Evolutionary conservation across 345 rosid species (phyloP), one percentile per base, ranked within the genome.

Genomic region (Turnera subulata): DNA sequence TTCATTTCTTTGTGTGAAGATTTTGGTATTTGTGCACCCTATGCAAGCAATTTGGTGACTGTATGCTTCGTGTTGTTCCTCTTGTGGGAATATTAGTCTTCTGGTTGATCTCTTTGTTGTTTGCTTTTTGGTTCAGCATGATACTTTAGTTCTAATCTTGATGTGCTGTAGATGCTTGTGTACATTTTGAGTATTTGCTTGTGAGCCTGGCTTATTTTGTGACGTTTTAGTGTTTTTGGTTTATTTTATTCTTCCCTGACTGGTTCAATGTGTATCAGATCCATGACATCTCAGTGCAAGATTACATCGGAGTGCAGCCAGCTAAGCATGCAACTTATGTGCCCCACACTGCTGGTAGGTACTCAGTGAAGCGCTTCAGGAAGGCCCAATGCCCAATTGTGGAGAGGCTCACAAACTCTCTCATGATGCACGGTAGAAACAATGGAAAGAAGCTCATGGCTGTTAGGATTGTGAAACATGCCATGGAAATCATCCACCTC

Each of bases 371-470:
- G 61, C 46, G 60, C 6, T 63, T 46, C 54, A 63, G 60, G 67
- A 63, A 63, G 54, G 67, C 67, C 3, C 67, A 63, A n/a, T 46
- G 46, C 60, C 61, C 61, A 19, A 54, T 63, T 46, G 60, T 63
- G 21, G 67, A 63, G 60, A 63, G 54, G 39, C 59, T 63, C 14
- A 46, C 60, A 19, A 63, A 55, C 60, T 55, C 67, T 16, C 53
- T 63, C 23, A 63, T 63, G 67, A 63, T 63, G 61, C 67, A 46
- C 13, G 67, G 67, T 7, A 45, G 59, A 21, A 54, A 63, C 54
- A 63, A 63, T 46, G 67, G 60, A 6, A 63, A 63, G 38, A 63
- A 63, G 46, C 17, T 63, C 45, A 55, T 53, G 47, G 54, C 60
- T 2, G 46, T 63, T 12, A 54, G 46, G 52, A 63, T 54, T 43